Evolutionary conservation across 2,329 filamentous ascomycete species (phyloP).

Genomic region (Xylariomycetidae sp.): DNA sequence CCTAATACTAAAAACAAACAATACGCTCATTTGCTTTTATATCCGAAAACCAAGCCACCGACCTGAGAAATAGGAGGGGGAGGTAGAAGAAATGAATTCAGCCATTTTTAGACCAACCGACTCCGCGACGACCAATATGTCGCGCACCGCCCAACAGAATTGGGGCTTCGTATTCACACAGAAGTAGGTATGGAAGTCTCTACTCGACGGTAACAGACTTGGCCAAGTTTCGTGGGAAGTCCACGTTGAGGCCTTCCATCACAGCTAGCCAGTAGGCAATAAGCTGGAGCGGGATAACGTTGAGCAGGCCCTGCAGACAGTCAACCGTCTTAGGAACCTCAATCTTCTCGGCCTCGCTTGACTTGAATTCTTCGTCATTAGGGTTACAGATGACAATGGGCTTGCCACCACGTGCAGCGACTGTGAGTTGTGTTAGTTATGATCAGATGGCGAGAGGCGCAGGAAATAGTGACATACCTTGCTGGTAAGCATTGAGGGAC

Average conservation of each 20-base stretch:
- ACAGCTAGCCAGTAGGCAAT: slow-evolving; percentile 99
- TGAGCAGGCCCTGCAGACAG: slow-evolving; percentile 91
- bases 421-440: slow-evolving; percentile 36
- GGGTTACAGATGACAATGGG: slow-evolving; percentile 99
- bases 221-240: slow-evolving; percentile 97
- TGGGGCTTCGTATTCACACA: too few relatives aligned
- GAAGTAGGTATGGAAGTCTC: too few relatives aligned
- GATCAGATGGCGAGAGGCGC: too few relatives aligned
- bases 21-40: too few relatives aligned
- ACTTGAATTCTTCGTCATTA: slow-evolving; percentile 80
- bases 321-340: slow-evolving; percentile 96
- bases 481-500: slow-evolving; percentile 99
- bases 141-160: too few relatives aligned
- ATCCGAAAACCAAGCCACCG: too few relatives aligned
- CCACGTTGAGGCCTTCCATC: slow-evolving; percentile 91
- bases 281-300: slow-evolving; percentile 94
- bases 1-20: too few relatives aligned
- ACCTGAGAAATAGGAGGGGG: too few relatives aligned
- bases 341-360: slow-evolving; percentile 89
- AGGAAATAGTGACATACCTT: slow-evolving; percentile 54
- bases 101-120: too few relatives aligned
- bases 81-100: too few relatives aligned
- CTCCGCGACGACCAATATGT: too few relatives aligned
- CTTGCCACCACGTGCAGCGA: slow-evolving; percentile 91
- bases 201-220: slow-evolving; percentile 99